These are phyloP conservation scores for Aspergillus amoenus DNA, from an alignment of 2,329 filamentous ascomycete species.

Conservation along the genomic window DNA sequence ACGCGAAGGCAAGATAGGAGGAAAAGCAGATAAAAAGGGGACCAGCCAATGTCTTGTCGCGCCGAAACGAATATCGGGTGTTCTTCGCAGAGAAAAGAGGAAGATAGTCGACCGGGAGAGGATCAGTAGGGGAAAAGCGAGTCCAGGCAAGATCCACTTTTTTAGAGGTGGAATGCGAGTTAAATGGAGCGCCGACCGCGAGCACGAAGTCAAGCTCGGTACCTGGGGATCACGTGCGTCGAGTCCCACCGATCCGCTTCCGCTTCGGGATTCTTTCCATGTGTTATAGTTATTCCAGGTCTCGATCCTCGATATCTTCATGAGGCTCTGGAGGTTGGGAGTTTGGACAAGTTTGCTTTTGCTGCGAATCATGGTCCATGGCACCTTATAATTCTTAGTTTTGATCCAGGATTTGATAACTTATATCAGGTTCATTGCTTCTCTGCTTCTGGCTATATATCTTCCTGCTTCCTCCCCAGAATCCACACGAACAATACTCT, in stretches of 20 bases:
- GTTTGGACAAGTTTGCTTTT: too few relatives aligned
- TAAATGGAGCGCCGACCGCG: neutral
- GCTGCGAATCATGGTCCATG: too few relatives aligned
- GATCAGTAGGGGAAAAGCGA: conserved; percentile 1
- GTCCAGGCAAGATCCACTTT: conserved; percentile 5
- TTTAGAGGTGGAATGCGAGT: conserved; percentile 2
- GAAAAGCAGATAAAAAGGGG: neutral
- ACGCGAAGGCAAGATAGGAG: neutral
- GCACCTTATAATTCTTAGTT: too few relatives aligned
- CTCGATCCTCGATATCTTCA: too few relatives aligned
- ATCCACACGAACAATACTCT: conserved; percentile 22
- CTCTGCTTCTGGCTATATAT: neutral
- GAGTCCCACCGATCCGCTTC: neutral
- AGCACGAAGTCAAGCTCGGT: neutral
- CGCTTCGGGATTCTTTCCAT: neutral
- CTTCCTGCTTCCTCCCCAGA: conserved; percentile 11
- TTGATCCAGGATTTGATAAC: too few relatives aligned
- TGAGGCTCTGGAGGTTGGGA: too few relatives aligned
- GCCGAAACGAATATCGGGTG: neutral
- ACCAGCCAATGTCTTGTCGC: neutral
- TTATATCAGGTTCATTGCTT: neutral
- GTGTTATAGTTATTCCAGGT: too few relatives aligned
- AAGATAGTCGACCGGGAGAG: neutral
- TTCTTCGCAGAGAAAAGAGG: neutral
- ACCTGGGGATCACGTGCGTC: conserved; percentile 6